Evolutionary conservation across 257 asterid genomes (phyloP).

Genomic region (Nicotiana noctiflora): DNA sequence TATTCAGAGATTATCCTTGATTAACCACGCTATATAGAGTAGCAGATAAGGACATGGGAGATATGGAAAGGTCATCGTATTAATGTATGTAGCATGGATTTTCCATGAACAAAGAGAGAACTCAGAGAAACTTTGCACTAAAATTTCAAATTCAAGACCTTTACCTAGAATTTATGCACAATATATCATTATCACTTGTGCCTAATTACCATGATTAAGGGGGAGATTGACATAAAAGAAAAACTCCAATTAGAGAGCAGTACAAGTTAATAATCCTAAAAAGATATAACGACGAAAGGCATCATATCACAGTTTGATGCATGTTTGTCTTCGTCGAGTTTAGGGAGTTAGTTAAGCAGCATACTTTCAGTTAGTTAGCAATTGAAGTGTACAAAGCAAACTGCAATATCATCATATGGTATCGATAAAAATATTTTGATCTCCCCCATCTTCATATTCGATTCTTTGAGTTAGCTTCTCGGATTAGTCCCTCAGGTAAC

Average conservation of each 20-base stretch:
- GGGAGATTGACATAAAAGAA: neutral
- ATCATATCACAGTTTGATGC: neutral
- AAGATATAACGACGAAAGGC: neutral
- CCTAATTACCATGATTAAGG: neutral
- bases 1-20: neutral
- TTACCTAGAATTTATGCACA: neutral
- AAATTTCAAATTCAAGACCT: neutral
- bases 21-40: neutral
- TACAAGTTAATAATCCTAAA: neutral
- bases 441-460: neutral
- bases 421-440: neutral
- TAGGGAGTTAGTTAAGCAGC: neutral
- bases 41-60: neutral
- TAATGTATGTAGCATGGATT: neutral
- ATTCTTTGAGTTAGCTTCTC: neutral
- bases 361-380: neutral
- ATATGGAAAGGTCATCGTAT: neutral
- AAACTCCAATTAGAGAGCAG: neutral
- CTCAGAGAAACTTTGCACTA: neutral
- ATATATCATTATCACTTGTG: neutral
- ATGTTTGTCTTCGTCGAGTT: neutral
- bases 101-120: neutral
- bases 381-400: neutral
- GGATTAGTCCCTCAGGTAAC: neutral
- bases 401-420: neutral